Evolutionary conservation across 495 filamentous ascomycete genomes (phyloP).

Genomic region (Penicillium crystallinum): DNA sequence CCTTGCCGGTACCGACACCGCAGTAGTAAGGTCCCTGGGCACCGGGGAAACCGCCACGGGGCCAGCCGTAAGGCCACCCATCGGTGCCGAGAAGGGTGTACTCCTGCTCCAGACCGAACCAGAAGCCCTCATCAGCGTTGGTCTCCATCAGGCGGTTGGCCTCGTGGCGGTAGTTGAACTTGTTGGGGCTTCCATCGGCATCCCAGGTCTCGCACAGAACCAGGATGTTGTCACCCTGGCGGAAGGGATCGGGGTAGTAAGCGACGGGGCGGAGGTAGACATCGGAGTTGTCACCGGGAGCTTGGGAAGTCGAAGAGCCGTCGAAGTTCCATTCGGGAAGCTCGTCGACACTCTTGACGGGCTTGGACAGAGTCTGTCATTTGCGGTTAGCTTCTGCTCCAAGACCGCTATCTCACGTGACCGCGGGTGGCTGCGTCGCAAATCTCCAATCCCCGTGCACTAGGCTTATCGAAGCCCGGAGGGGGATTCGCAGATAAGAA

Average conservation of each 20-base stretch:
- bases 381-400: conserved; percentile 11
- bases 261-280: conserved; percentile 93
- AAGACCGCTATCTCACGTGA: conserved; percentile 27
- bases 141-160: conserved; percentile 83
- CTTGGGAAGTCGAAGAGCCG: conserved; percentile 90
- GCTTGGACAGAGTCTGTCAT: conserved; percentile 68
- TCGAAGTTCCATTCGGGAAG: conserved; percentile 99
- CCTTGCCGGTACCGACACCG: conserved; percentile 94
- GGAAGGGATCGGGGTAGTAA: conserved; percentile 91
- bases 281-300: conserved; percentile 94
- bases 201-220: conserved; percentile 97
- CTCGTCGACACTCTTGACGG: conserved; percentile 61
- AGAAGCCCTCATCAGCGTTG: conserved; percentile 76
- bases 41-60: conserved; percentile 90
- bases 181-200: conserved; percentile 93
- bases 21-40: conserved; percentile 99
- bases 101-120: conserved; percentile 99
- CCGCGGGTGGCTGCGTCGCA: conserved; percentile 24
- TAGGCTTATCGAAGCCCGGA: conserved; percentile 25
- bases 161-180: conserved; percentile 95
- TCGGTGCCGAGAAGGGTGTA: conserved; percentile 86
- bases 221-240: conserved; percentile 76
- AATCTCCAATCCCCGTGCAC: conserved; percentile 21
- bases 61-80: conserved; percentile 91
- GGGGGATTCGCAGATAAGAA: conserved; percentile 9